Conservation (phyloP, 345 rosid genomes). For the Lagerstroemia speciosa region DNA sequence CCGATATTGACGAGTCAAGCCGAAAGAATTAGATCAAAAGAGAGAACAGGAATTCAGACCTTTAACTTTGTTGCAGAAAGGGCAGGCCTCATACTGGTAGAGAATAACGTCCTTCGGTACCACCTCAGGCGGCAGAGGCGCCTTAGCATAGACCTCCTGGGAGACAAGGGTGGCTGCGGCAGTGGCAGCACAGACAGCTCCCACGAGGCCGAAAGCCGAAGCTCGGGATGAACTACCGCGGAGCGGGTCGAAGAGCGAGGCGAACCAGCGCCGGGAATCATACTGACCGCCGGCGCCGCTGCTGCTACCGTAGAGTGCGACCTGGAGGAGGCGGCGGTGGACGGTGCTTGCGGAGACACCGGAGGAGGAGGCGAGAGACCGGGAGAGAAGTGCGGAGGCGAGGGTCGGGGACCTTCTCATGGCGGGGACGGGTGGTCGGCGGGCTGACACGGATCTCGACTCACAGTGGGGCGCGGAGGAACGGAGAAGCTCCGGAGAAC, state of each 20-base stretch:
- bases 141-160: constrained; percentile 46
- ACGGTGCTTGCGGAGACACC: constrained; percentile 12
- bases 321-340: constrained; percentile 21
- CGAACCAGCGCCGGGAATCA: constrained; percentile 22
- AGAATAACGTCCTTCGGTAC: constrained; percentile 68
- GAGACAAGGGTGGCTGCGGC: constrained; percentile 23
- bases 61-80: constrained; percentile 93
- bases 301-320: constrained; percentile 23
- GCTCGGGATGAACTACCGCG: constrained; percentile 15
- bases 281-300: not conserved
- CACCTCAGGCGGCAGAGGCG: constrained; percentile 32
- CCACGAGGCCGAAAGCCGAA: constrained; percentile 22
- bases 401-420: constrained; percentile 36
- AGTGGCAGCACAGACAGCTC: constrained; percentile 17
- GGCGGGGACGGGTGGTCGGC: not conserved
- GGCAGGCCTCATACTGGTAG: constrained; percentile 94
- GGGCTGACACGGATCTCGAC: constrained; percentile 12
- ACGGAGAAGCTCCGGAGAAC: not conserved
- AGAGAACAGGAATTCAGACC: constrained; percentile 23
- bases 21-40: not conserved
- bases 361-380: constrained; percentile 19
- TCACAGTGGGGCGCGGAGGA: not conserved
- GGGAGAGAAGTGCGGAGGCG: constrained; percentile 26
- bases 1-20: not conserved
- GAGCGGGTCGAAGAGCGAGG: constrained; percentile 15